A percentile compares a stretch with the other conserved stretches of the same genome.
phyloP scores from a whole-genome alignment of 768 basidiomycete genomes.

The Termitomyces sp. region DNA sequence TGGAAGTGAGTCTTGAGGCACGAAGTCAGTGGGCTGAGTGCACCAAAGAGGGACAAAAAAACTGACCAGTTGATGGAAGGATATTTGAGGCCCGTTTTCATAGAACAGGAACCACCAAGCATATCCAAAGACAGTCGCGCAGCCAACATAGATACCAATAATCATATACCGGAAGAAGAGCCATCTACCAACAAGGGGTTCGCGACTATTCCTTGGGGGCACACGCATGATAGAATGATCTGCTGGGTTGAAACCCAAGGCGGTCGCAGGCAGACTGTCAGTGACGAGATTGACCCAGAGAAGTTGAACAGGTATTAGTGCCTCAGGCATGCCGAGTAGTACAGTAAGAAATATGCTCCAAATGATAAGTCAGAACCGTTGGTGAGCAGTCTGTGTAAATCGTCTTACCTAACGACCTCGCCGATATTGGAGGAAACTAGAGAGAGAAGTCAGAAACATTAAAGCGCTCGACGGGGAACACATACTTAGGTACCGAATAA shows the following conservation, averaged over 20 bases:
- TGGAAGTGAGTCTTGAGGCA: constrained; percentile 86
- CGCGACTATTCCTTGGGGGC: constrained; percentile 84
- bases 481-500: constrained; percentile 96
- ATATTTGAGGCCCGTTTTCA: constrained; percentile 84
- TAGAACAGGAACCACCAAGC: constrained; percentile 99
- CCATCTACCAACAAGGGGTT: constrained; percentile 91
- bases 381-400: not conserved
- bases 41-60: not conserved
- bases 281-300: constrained; percentile 99
- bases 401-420: constrained; percentile 73
- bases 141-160: constrained; percentile 90
- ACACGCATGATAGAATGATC: constrained; percentile 97
- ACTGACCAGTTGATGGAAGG: constrained; percentile 86
- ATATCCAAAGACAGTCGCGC: constrained; percentile 94
- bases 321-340: constrained; percentile 98
- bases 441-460: not conserved
- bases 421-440: constrained; percentile 94
- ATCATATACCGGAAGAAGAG: constrained; percentile 95
- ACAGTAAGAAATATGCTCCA: constrained; percentile 92
- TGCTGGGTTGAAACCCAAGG: constrained; percentile 95
- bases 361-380: constrained; percentile 16
- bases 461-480: constrained; percentile 13
- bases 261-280: constrained; percentile 93
- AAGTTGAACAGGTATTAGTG: constrained; percentile 94
- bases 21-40: not conserved